Percentiles rank a stretch among this genome's conserved stretches.
phyloP scores from a whole-genome alignment of 495 filamentous ascomycete species.

The Penicillium desertorum region DNA sequence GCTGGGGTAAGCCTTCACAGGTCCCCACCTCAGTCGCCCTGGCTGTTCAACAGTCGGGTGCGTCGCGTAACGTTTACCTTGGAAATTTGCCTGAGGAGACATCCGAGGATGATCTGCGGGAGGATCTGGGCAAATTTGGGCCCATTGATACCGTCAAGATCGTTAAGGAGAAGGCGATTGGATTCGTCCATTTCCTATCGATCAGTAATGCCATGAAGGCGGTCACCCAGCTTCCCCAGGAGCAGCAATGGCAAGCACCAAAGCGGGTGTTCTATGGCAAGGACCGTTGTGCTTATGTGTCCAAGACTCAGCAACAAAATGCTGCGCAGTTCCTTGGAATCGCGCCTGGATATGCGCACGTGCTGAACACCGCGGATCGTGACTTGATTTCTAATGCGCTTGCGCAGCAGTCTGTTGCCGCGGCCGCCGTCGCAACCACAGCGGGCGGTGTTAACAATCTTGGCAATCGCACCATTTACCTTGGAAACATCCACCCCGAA shows the following conservation, averaged over 20 bases:
- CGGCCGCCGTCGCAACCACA: constrained; percentile 92
- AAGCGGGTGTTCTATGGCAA: constrained; percentile 97
- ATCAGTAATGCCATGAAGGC: constrained; percentile 99
- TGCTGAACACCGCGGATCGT: constrained; percentile 91
- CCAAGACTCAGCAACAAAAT: constrained; percentile 99
- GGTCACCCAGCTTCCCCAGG: constrained; percentile 94
- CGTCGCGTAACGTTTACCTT: constrained; percentile 97
- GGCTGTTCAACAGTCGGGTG: constrained; percentile 94
- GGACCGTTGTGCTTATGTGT: constrained; percentile 96
- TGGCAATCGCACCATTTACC: constrained; percentile 95
- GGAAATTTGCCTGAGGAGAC: constrained; percentile 91
- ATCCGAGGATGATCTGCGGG: constrained; percentile 85
- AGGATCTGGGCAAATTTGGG: constrained; percentile 95
- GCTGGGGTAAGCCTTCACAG: constrained; percentile 98
- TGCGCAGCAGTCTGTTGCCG: constrained; percentile 95
- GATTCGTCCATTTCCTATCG: constrained; percentile 96
- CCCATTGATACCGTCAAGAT: constrained; percentile 97
- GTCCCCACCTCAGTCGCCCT: constrained; percentile 95
- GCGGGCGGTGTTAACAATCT: constrained; percentile 96
- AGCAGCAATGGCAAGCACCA: constrained; percentile 93
- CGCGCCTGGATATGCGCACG: constrained; percentile 94
- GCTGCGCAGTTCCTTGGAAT: constrained; percentile 98
- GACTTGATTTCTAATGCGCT: constrained; percentile 94
- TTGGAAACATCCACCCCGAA: constrained; percentile 98
- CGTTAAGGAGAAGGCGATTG: constrained; percentile 96